Conservation (phyloP, 805 yeast species). For the Sporopachydermia lactativora region DNA sequence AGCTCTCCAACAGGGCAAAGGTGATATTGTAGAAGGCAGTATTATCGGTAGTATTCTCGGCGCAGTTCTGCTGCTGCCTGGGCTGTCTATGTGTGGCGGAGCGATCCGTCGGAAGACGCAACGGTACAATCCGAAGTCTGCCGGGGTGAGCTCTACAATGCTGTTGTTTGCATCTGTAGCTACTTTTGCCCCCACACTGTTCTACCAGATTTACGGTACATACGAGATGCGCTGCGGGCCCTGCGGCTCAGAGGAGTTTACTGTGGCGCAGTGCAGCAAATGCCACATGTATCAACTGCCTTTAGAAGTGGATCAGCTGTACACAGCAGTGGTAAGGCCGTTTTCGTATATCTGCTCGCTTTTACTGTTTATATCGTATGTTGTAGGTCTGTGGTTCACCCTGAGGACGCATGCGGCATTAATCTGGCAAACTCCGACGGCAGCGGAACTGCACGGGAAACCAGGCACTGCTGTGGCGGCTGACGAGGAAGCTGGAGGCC, state of each 20-base stretch:
- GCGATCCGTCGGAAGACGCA: conserved; percentile 88
- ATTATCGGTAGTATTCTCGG: conserved; percentile 89
- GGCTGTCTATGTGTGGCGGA: conserved; percentile 95
- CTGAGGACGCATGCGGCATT: conserved; percentile 91
- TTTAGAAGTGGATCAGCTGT: conserved; percentile 53
- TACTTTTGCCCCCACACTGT: conserved; percentile 83
- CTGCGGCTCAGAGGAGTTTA: conserved; percentile 23
- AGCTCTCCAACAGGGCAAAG: conserved; percentile 75
- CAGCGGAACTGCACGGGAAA: conserved; percentile 20
- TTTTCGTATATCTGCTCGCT: conserved; percentile 70
- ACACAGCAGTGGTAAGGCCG: conserved; percentile 59
- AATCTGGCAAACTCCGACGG: conserved; percentile 73
- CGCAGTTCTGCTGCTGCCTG: conserved; percentile 84
- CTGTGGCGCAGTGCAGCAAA: conserved; percentile 31
- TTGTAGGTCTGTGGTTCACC: conserved; percentile 84
- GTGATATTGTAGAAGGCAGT: conserved; percentile 86
- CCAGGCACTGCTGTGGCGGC: conserved; percentile 5
- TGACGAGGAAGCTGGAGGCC: conserved; percentile 42
- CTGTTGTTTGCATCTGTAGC: conserved; percentile 78
- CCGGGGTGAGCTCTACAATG: conserved; percentile 97
- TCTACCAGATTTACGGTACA: conserved; percentile 82
- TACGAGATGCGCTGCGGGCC: conserved; percentile 61
- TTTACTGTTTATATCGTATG: conserved; percentile 69
- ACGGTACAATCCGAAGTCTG: conserved; percentile 88
- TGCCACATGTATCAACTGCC: conserved; percentile 75